Evolutionary conservation across 2,329 filamentous ascomycete species (phyloP).

Genomic region (Cadophora gregata): DNA sequence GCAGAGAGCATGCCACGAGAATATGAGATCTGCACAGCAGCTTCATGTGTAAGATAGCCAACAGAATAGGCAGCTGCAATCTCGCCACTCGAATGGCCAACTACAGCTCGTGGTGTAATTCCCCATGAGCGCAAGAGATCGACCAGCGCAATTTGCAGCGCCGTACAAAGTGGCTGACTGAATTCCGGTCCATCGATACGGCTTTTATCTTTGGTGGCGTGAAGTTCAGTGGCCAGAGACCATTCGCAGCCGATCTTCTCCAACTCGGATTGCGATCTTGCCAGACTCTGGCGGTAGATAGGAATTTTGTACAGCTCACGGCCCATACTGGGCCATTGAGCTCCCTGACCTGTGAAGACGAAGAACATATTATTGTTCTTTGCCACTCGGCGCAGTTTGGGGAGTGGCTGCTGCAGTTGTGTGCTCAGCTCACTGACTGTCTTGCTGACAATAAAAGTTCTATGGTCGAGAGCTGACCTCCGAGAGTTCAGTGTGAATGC

Average conservation of each 20-base stretch:
- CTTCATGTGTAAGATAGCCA: neutral
- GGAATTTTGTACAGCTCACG: neutral
- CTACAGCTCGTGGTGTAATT: neutral
- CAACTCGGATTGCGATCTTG: neutral
- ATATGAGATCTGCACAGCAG: neutral
- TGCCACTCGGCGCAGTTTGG: neutral
- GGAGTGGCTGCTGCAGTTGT: neutral
- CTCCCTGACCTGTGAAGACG: neutral
- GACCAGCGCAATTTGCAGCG: neutral
- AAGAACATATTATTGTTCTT: neutral
- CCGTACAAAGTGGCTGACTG: neutral
- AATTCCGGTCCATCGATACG: neutral
- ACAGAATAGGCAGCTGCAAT: neutral
- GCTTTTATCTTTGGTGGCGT: neutral
- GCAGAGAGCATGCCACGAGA: neutral
- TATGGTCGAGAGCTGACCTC: neutral
- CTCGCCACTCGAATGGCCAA: neutral
- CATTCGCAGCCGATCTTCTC: neutral
- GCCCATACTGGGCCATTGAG: neutral
- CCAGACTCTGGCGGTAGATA: neutral
- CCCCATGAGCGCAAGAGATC: neutral
- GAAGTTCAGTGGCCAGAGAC: neutral
- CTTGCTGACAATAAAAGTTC: neutral
- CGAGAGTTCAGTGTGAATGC: neutral
- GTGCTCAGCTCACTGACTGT: neutral